Evolutionary conservation across 192 early-diverging fungal species (phyloP), one percentile per base, ranked within the genome.

Genomic region (Physocladia obscura): DNA sequence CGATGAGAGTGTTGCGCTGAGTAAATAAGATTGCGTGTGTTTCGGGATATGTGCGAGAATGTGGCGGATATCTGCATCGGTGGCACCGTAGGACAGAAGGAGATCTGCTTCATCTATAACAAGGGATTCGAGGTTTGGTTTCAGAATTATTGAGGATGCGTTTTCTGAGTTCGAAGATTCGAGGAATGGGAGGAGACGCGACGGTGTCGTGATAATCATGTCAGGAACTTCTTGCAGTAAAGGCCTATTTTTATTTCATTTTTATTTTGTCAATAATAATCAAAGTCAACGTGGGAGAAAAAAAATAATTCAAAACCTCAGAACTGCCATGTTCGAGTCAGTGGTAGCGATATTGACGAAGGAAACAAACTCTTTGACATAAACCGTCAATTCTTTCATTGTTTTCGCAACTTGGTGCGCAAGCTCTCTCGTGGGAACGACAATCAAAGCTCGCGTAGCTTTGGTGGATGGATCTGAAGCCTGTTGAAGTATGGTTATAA

Each of bases 31-130:
- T 77, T 97, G 94, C 78, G 90, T 89, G 49, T 94, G 92, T 77
- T 92, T 90, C 49, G 95, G 94, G 62, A 94, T 73, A 51, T 84
- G 82, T 11, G 81, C 72, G 38, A 94, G 69, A 19, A 97, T 81
- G 31, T 89, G 86, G 50, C 85, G 82, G 34, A 99, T 75, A 73
- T 99, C 97, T 37, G 91, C 89, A 69, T 93, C 91, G 67, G 96
- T 93, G 6, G 65, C 24, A 19, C 95, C 97, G 78, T 93, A 99
- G 37, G 92, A 93, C 52, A 95, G 77, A 1, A 99, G 88, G 56
- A 97, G 76, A 79, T 99, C 97, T 0, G 95, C 95, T 79, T 99
- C 97, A 58, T 98, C 97, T 48, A 99, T 92, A 19, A 97, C 92
- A 48, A 99, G 82, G 8, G 88, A 91, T 58, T 94, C 90, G 39